Evolutionary conservation across 2,329 filamentous ascomycete genomes (phyloP).

Genomic region (Verticillium zaregamsianum): DNA sequence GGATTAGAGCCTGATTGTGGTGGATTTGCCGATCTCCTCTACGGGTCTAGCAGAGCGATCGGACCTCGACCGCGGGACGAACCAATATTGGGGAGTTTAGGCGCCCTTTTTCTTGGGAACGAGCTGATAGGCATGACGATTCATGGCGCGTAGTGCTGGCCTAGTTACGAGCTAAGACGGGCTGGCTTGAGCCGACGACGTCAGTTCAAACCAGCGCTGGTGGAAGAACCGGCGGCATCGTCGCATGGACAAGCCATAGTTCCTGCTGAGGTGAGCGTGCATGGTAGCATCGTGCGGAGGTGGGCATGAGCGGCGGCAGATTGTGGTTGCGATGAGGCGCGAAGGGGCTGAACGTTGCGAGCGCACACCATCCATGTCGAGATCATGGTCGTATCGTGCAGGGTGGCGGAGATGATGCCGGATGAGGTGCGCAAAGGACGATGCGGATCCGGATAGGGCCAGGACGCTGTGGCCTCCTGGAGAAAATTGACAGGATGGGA

Average conservation of each 20-base stretch:
- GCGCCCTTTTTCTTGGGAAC: background rate
- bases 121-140: background rate
- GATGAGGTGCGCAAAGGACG: background rate
- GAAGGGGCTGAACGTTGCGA: background rate
- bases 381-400: background rate
- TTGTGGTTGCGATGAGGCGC: background rate
- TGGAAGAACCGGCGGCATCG: background rate
- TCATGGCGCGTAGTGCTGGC: background rate
- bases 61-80: background rate
- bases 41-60: background rate
- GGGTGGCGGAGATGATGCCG: background rate
- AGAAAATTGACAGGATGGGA: background rate
- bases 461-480: background rate
- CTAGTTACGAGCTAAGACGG: background rate
- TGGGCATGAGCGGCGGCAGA: background rate
- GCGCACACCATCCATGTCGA: background rate
- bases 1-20: background rate
- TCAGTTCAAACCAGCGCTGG: background rate
- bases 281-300: background rate
- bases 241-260: background rate
- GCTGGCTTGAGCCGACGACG: background rate
- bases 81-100: background rate
- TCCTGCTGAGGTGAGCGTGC: background rate
- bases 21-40: background rate
- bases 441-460: background rate